Conservation (phyloP, 306 rosid genomes). For the Prunus salicina region DNA sequence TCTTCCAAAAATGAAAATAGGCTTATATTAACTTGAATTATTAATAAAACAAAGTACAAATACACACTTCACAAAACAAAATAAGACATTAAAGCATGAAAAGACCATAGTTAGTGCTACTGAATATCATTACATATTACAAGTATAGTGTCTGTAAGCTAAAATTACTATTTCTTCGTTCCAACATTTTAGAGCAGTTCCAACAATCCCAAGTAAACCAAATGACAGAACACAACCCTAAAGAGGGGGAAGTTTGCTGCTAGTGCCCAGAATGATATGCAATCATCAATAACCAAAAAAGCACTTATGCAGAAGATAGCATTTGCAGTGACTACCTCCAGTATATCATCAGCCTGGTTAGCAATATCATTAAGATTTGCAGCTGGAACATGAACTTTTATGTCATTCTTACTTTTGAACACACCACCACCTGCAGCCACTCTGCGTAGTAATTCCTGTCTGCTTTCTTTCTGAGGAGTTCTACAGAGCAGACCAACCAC, state of each 20-base stretch:
- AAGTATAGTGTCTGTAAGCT: not conserved
- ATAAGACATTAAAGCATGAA: not conserved
- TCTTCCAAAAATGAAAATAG: constrained; percentile 36
- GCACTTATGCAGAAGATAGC: not conserved
- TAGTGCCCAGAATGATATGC: not conserved
- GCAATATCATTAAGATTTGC: constrained; percentile 92
- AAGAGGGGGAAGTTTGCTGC: not conserved
- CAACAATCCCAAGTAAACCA: not conserved
- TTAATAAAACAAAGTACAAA: not conserved
- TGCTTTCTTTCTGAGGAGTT: constrained; percentile 83
- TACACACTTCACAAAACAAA: not conserved
- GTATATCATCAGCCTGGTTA: constrained; percentile 92
- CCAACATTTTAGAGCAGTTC: not conserved
- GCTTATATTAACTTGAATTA: not conserved
- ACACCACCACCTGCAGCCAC: constrained; percentile 93
- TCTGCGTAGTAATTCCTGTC: constrained; percentile 82
- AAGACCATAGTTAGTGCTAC: not conserved
- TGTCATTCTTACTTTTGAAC: constrained; percentile 59
- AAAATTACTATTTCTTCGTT: not conserved
- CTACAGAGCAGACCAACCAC: constrained; percentile 90
- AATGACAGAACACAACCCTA: not conserved
- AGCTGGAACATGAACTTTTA: constrained; percentile 75
- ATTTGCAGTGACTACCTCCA: constrained; percentile 60
- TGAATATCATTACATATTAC: not conserved
- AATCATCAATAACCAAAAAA: not conserved